Conservation (phyloP, 2,329 filamentous ascomycete genomes). For the Diaporthe sp. region DNA sequence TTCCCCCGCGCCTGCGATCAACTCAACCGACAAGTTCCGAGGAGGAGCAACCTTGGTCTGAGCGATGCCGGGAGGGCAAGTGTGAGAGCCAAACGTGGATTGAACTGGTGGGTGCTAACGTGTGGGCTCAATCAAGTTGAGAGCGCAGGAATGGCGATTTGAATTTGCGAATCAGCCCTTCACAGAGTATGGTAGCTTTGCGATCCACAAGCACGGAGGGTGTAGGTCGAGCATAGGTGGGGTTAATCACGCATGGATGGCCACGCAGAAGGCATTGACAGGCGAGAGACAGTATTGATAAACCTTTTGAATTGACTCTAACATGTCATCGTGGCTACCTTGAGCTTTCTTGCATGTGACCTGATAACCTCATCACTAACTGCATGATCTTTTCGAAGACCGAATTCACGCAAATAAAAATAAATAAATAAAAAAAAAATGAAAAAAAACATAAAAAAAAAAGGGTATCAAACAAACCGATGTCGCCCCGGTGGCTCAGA, state of each 20-base stretch:
- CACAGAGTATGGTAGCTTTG: slow-evolving; percentile 2
- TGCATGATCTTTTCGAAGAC: background rate
- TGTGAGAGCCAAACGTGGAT: background rate
- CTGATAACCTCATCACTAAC: background rate
- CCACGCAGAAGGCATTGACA: background rate
- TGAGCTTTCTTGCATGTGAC: background rate
- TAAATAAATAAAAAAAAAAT: too few relatives aligned
- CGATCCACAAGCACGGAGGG: background rate
- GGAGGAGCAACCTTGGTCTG: background rate
- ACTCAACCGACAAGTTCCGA: background rate
- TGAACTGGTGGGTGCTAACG: slow-evolving; percentile 10
- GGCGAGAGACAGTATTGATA: background rate
- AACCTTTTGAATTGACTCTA: background rate
- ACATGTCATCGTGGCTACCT: background rate
- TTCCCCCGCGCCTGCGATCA: background rate
- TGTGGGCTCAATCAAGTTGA: slow-evolving; percentile 23
- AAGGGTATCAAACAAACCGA: background rate
- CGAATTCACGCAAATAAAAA: background rate
- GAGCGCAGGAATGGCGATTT: slow-evolving; percentile 21
- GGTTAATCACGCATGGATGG: background rate
- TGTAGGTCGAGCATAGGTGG: background rate
- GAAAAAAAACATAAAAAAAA: too few relatives aligned
- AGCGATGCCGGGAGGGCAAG: background rate
- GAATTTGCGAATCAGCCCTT: slow-evolving; percentile 20
- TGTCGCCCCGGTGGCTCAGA: background rate